phyloP scores from a whole-genome alignment of 306 rosid genomes.

The Mimosa pudica region DNA sequence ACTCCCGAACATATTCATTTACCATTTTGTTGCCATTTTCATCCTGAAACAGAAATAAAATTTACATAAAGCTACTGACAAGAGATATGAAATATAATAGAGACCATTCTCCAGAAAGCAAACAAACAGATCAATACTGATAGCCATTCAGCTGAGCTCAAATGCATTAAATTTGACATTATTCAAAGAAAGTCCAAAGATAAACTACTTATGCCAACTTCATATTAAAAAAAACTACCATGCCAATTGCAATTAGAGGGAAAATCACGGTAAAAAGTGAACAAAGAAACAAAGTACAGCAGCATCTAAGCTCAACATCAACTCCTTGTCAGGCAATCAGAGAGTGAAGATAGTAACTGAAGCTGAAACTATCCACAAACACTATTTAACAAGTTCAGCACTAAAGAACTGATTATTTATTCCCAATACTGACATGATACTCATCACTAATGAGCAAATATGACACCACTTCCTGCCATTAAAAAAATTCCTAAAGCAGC shows the following conservation, averaged over 20 bases:
- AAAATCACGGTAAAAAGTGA: background rate
- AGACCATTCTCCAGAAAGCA: conserved; percentile 6
- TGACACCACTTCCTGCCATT: background rate
- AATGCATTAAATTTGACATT: conserved; percentile 7
- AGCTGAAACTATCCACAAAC: conserved; percentile 8
- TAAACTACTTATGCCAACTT: background rate
- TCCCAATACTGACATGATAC: background rate
- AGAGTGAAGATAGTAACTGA: background rate
- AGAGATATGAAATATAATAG: conserved; percentile 4
- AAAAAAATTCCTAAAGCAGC: conserved; percentile 13
- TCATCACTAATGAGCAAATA: background rate
- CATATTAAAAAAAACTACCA: background rate
- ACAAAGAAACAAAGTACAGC: conserved; percentile 19
- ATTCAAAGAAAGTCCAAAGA: background rate
- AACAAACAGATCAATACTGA: conserved; percentile 4
- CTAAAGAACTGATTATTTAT: background rate
- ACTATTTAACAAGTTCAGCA: conserved; percentile 8
- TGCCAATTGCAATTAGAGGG: background rate
- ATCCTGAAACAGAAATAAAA: conserved; percentile 58
- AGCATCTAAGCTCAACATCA: conserved; percentile 11
- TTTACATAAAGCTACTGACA: conserved; percentile 20
- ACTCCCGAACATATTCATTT: conserved; percentile 92
- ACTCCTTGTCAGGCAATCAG: conserved; percentile 18
- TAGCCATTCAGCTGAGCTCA: conserved; percentile 21
- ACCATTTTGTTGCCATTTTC: conserved; percentile 87